Conservation (phyloP, 208 protist genomes). For the Trypanosoma brucei region DNA sequence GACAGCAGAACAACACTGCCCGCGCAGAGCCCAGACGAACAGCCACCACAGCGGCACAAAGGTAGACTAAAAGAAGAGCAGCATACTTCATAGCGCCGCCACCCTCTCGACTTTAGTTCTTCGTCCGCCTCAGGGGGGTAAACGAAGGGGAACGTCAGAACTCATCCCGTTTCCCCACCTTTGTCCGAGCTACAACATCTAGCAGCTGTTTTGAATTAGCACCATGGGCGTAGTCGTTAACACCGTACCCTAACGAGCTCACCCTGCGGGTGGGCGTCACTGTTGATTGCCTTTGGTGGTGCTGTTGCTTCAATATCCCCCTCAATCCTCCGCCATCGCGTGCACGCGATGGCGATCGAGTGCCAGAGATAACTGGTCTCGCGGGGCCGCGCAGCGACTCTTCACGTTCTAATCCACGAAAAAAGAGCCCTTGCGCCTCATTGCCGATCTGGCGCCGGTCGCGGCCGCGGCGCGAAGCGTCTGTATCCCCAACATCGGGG, state of each 20-base stretch:
- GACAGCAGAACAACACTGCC: no score
- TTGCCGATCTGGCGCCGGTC: background rate
- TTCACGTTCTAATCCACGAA: background rate
- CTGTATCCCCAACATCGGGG: background rate
- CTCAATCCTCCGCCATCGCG: background rate
- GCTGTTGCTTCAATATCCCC: background rate
- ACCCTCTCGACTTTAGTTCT: no score
- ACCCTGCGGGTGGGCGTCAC: background rate
- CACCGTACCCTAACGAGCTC: constrained; percentile 4
- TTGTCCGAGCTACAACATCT: constrained; percentile 62
- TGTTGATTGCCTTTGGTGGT: background rate
- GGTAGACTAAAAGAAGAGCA: no score
- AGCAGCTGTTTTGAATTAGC: constrained; percentile 43
- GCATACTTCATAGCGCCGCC: no score
- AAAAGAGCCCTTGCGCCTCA: background rate
- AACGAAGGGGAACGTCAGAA: constrained; percentile 9
- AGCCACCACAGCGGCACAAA: no score
- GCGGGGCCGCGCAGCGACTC: background rate
- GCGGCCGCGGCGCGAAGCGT: background rate
- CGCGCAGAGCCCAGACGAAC: no score
- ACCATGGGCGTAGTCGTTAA: constrained; percentile 4
- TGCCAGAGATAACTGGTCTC: no score
- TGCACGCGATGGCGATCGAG: no score
- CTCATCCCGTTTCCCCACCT: constrained; percentile 18
- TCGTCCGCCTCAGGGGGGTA: background rate